Base-by-base conservation (phyloP, 2,329 filamentous ascomycete genomes). In the Sarocladium kiliense region DNA sequence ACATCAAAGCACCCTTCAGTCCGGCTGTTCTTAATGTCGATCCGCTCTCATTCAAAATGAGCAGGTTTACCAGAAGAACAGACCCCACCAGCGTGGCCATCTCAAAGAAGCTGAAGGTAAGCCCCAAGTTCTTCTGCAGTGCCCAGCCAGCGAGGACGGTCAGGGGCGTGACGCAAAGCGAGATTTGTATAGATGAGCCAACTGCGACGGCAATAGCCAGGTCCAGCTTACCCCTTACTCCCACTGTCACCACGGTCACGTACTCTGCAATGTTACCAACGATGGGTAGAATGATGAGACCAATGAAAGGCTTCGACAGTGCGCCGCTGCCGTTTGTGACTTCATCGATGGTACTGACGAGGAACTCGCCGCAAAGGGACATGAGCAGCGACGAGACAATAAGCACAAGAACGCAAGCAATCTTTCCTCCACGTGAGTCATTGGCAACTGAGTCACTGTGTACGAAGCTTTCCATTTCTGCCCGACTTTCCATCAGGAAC, bases 71-170 rank as follows among this genome's bases (percentile, higher is more conserved):
- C 49, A 91, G 81, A 57, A 90, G 75, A 2, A 87, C 85, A 2
- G 79, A 82, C 4, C 88, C 80, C 63, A 90, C 86, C 63, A 91
- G 78, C 36, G 84, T 83, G 19, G 88, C 83, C 0, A 87, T 89
- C 71, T 91, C 87, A 65, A 91, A 90, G 34, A 85, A 77, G 62
- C 86, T 86, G 69, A 91, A 91, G 61, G 87, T 86, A 49, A 91
- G 75, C n/a, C 80, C 75, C 67, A 85, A 77, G 19, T 82, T 75
- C 39, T 76, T 75, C 12, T 72, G 64, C 60, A 85, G 69, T 57
- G 73, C 71, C 82, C 82, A 86, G 16, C 80, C 81, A 10, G 84
- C 75, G 2, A 85, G 69, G 12, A 86, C 79, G 3, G 84, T 77
- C 42, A 85, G 67, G 0, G 82, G 83, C 1, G 81, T 81, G 2